phyloP scores from a whole-genome alignment of 2,329 filamentous ascomycete genomes.

The Plectosphaerella sp. region DNA sequence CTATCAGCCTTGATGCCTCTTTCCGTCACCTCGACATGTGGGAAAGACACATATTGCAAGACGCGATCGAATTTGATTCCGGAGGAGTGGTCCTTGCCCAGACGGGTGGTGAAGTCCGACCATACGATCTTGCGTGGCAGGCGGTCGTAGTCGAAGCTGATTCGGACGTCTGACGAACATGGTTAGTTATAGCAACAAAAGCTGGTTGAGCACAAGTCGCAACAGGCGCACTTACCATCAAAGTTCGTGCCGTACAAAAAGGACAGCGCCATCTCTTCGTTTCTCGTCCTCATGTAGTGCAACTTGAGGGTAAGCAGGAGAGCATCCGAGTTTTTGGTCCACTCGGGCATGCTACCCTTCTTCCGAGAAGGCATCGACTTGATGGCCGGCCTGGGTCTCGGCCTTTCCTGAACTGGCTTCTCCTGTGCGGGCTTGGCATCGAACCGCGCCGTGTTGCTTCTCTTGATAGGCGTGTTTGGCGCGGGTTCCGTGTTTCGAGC shows the following conservation, averaged over 20 bases:
- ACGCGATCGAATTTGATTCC: conserved; percentile 17
- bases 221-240: conserved; percentile 4
- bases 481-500: not conserved
- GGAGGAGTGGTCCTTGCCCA: conserved; percentile 11
- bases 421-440: conserved; percentile 4
- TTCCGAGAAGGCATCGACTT: conserved; percentile 1
- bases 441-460: not conserved
- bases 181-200: not conserved
- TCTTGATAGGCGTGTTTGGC: not conserved
- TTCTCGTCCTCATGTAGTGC: conserved; percentile 17
- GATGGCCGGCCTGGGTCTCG: not conserved
- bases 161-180: conserved; percentile 12
- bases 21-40: conserved; percentile 1
- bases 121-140: conserved; percentile 6
- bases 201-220: no score
- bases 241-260: conserved; percentile 18
- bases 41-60: conserved; percentile 21
- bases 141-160: conserved; percentile 17
- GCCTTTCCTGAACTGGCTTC: conserved; percentile 2
- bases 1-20: not conserved
- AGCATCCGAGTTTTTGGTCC: conserved; percentile 6
- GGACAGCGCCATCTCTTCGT: conserved; percentile 14
- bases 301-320: conserved; percentile 13
- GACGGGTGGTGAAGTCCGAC: conserved; percentile 7
- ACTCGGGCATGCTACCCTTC: conserved; percentile 6